phyloP scores from a whole-genome alignment of 352 stramenopile genomes.

The Phytophthora pisi region DNA sequence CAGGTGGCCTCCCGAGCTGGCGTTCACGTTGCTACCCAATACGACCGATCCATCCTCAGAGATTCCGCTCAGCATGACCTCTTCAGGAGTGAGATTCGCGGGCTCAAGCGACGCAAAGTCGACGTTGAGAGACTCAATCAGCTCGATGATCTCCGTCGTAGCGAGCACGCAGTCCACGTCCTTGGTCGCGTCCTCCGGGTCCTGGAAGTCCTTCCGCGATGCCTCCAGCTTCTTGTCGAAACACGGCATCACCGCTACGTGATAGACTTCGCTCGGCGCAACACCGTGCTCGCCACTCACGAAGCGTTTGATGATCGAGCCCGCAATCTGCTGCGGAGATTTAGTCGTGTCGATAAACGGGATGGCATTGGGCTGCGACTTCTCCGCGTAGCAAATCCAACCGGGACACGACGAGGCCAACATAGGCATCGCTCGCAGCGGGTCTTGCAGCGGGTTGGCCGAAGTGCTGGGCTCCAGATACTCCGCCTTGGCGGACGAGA shows the following conservation, averaged over 20 bases:
- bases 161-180: conserved; percentile 96
- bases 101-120: conserved; percentile 73
- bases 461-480: conserved; percentile 62
- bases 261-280: conserved; percentile 81
- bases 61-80: conserved; percentile 75
- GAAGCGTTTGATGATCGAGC: conserved; percentile 82
- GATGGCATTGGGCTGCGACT: conserved; percentile 94
- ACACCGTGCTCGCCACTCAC: conserved; percentile 67
- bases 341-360: conserved; percentile 96
- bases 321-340: conserved; percentile 95
- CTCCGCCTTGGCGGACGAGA: conserved; percentile 73
- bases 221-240: conserved; percentile 99
- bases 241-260: conserved; percentile 98
- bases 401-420: conserved; percentile 96
- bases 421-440: conserved; percentile 87
- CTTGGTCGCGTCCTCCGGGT: conserved; percentile 63
- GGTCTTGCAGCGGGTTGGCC: conserved; percentile 64
- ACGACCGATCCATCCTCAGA: conserved; percentile 57
- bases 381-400: conserved; percentile 98
- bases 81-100: conserved; percentile 64
- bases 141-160: conserved; percentile 81
- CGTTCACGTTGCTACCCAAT: conserved; percentile 66
- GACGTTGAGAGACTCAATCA: conserved; percentile 60
- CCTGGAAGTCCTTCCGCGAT: conserved; percentile 90
- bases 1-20: conserved; percentile 87